Base-by-base conservation (phyloP, 768 basidiomycete genomes). In the Sporobolomyces pararoseus region DNA sequence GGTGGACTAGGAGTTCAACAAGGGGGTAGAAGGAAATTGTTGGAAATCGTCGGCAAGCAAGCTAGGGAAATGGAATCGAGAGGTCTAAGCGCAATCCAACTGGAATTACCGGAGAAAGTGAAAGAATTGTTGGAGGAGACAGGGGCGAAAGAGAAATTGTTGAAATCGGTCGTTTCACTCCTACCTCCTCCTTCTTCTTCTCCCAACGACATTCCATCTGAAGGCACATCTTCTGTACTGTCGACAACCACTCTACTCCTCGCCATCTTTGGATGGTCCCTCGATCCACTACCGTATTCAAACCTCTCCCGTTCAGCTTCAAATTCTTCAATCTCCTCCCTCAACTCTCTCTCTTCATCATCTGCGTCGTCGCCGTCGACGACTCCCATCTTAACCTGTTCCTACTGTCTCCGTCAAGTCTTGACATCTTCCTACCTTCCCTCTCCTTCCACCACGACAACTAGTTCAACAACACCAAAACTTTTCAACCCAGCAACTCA, bases 201-300 rank as follows among this genome's bases (percentile, higher is more conserved):
- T 23, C 9, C 39, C 46, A 23, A 12, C 13, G 46, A 47, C 21
- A 47, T 12, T 21, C 6, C 12, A 23, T 14, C 7, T 7, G 46
- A 12, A 13, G 21, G 21, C 6, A 14, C 46, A 23, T 7, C 16
- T 7, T 10, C 46, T 1, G 3, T 1, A 2, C 29, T 63, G 21
- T 46, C 39, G 2, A 27, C 37, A n/a, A 52, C 44, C 2, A 35
- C 57, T 1, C 6, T 65, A 23, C 57, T 72, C 3, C 65, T 74
- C 27, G 54, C 62, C 31, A 25, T 65, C 25, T 66, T 74, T n/a
- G 72, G 68, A 3, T 69, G 72, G 65, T 29, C 65, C 0, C 58
- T 65, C 50, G 27, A 49, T 17, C 29, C 60, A 9, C 12, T 51
- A 7, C 25, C 63, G 37, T 12, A 25, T 27, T 37, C 51, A 16